A percentile compares a stretch with the other conserved stretches of the same genome.
Conservation (phyloP, 148 eudicot species). For the Rhododendron kiyosumense region DNA sequence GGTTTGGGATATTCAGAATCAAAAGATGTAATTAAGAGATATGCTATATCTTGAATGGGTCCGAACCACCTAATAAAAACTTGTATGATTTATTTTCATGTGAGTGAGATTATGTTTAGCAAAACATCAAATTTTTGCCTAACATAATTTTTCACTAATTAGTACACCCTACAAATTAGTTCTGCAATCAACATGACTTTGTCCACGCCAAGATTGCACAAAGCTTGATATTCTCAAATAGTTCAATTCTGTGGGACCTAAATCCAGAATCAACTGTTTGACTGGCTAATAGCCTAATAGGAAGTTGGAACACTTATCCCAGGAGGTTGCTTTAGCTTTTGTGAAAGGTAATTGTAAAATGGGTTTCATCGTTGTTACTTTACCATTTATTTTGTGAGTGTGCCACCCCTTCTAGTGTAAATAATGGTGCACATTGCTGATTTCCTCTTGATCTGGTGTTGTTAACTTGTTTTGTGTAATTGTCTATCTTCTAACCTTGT, state of each 20-base stretch:
- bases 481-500: background rate
- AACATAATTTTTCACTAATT: background rate
- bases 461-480: background rate
- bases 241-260: background rate
- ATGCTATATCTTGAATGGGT: too few species aligned
- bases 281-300: background rate
- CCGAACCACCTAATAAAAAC: too few species aligned
- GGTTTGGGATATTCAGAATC: too few species aligned
- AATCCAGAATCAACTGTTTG: background rate
- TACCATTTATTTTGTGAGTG: background rate
- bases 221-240: background rate
- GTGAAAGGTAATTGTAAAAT: background rate
- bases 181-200: background rate
- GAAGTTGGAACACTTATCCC: background rate
- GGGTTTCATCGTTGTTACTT: background rate
- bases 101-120: too few species aligned
- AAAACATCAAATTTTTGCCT: too few species aligned
- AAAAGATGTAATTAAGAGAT: too few species aligned
- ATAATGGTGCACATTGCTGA: background rate
- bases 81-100: too few species aligned
- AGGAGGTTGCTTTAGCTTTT: background rate
- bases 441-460: background rate
- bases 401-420: background rate
- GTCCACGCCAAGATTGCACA: background rate
- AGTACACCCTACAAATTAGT: background rate